phyloP scores from a whole-genome alignment of 345 rosid species.

The Bruguiera sexangula region DNA sequence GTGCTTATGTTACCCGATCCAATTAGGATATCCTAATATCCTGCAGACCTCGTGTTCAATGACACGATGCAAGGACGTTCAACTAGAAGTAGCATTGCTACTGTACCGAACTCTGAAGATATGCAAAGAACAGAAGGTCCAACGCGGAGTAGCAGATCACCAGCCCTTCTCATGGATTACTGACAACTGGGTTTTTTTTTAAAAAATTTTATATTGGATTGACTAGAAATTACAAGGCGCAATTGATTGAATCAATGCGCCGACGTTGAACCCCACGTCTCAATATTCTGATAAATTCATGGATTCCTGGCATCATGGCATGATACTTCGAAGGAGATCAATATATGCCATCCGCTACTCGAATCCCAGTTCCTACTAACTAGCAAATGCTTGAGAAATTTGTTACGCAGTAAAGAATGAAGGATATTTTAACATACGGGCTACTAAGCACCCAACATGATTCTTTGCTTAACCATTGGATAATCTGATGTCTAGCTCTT shows the following conservation, averaged over 20 bases:
- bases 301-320: constrained; percentile 39
- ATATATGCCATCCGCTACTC: background rate
- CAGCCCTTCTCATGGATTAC: background rate
- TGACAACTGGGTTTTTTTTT: background rate
- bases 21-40: background rate
- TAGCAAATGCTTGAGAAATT: no score
- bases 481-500: no score
- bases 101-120: no score
- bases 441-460: no score
- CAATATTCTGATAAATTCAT: background rate
- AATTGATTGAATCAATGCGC: background rate
- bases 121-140: no score
- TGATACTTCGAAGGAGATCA: background rate
- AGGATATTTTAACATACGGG: no score
- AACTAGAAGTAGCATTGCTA: no score
- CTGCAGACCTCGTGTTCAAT: no score
- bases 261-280: background rate
- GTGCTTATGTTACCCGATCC: no score
- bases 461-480: no score
- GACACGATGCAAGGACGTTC: no score
- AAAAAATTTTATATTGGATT: background rate
- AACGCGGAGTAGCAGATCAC: background rate
- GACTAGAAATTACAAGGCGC: background rate
- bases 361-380: background rate
- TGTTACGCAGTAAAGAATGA: no score